phyloP scores from a whole-genome alignment of 257 asterid species.

The Salvia rosmarinus region DNA sequence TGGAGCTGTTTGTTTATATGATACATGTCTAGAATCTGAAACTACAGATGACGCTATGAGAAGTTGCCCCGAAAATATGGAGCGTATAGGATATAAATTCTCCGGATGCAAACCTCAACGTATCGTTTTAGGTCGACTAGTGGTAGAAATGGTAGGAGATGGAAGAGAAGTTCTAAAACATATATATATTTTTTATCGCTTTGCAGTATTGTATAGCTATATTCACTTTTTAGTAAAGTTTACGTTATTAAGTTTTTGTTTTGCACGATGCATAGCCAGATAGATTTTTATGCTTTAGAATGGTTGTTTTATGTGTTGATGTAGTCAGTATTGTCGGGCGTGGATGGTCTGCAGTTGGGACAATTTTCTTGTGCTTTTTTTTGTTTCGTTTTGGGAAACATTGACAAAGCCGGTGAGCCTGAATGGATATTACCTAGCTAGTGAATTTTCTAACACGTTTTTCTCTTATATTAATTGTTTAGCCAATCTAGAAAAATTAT shows the following conservation, averaged over 20 bases:
- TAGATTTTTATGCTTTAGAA: not conserved
- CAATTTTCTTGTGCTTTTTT: no score
- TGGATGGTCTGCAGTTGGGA: no score
- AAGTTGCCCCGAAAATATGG: conserved; percentile 8
- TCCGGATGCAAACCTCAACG: conserved; percentile 8
- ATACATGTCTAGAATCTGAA: not conserved
- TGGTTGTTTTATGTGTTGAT: no score
- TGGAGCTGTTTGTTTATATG: not conserved
- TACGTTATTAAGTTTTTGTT: not conserved
- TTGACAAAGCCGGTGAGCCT: no score
- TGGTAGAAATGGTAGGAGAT: conserved; percentile 19
- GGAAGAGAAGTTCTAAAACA: not conserved
- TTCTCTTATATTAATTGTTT: no score
- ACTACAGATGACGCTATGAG: not conserved
- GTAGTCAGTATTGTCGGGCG: no score
- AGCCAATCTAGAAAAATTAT: no score
- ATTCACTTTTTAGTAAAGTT: not conserved
- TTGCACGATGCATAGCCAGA: not conserved
- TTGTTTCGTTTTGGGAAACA: no score
- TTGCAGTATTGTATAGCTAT: conserved; percentile 7
- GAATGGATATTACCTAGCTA: no score
- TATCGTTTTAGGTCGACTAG: not conserved
- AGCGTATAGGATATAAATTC: not conserved
- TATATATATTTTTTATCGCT: not conserved
- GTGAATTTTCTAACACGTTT: no score